phyloP scores from a whole-genome alignment of 805 yeast species.

The Wickerhamiella nectarea region DNA sequence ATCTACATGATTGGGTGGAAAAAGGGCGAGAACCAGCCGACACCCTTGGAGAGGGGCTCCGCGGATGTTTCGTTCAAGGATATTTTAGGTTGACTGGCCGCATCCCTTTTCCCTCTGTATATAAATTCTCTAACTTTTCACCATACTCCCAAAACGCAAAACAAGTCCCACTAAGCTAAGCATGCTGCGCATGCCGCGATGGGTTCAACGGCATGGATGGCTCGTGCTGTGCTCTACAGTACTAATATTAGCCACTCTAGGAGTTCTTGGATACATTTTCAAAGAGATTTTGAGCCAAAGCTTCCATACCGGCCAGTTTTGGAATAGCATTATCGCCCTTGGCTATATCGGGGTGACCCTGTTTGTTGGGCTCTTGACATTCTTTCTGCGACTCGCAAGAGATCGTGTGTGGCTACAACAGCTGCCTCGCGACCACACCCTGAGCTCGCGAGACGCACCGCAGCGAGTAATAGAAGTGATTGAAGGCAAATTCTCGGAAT shows the following conservation, averaged over 20 bases:
- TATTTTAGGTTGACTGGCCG: conserved; percentile 26
- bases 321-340: conserved; percentile 70
- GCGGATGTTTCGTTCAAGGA: conserved; percentile 60
- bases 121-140: too few relatives aligned
- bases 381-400: conserved; percentile 45
- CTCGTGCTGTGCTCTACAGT: conserved; percentile 22
- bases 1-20: conserved; percentile 87
- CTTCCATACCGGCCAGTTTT: conserved; percentile 48
- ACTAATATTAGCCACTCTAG: conserved; percentile 26
- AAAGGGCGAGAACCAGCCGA: conserved; percentile 51
- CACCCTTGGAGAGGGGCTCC: conserved; percentile 60
- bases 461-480: conserved; percentile 23
- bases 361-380: conserved; percentile 36
- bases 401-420: conserved; percentile 49
- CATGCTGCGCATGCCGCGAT: not conserved
- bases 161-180: too few relatives aligned
- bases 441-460: conserved; percentile 49
- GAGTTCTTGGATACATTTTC: conserved; percentile 58
- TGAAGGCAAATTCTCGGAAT: not conserved
- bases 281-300: conserved; percentile 62
- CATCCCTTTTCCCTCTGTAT: too few relatives aligned
- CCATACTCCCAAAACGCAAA: too few relatives aligned
- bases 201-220: not conserved
- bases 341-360: conserved; percentile 53
- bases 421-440: conserved; percentile 67